Percentiles rank a stretch among this genome's conserved stretches.
These are phyloP conservation scores for Furcasterigmium sp. DNA, from an alignment of 2,329 filamentous ascomycete species.

Conservation along the genomic window DNA sequence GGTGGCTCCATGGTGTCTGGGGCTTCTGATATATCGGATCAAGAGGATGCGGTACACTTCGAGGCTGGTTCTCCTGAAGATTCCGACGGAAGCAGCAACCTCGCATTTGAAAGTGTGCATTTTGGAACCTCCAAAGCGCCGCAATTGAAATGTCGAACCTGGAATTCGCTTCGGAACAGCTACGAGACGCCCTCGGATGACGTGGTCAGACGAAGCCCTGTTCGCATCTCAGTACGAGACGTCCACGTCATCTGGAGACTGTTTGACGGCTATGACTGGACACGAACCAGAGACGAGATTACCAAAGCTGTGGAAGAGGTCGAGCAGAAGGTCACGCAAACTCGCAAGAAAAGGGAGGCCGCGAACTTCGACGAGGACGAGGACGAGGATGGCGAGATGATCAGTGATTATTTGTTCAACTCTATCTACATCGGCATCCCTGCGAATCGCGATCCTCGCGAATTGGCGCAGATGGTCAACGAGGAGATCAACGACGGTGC, in stretches of 20 bases:
- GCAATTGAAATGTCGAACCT: constrained; percentile 66
- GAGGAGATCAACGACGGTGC: constrained; percentile 77
- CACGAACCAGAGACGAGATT: constrained; percentile 78
- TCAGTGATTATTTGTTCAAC: constrained; percentile 96
- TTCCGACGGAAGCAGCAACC: constrained; percentile 52
- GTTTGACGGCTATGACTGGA: constrained; percentile 97
- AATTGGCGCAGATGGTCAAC: constrained; percentile 80
- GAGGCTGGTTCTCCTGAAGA: constrained; percentile 24
- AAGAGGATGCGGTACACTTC: constrained; percentile 31
- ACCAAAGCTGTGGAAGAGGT: constrained; percentile 84
- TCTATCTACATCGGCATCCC: constrained; percentile 97
- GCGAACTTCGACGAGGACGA: constrained; percentile 59
- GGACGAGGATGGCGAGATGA: constrained; percentile 76
- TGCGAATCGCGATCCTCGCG: constrained; percentile 75
- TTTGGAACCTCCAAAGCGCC: constrained; percentile 60
- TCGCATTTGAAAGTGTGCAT: constrained; percentile 73
- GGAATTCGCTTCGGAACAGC: constrained; percentile 72
- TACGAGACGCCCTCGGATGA: constrained; percentile 62
- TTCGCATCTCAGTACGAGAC: constrained; percentile 75
- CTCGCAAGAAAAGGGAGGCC: constrained; percentile 52
- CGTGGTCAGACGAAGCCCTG: constrained; percentile 60
- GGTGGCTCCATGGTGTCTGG: constrained; percentile 29
- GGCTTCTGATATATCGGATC: constrained; percentile 31
- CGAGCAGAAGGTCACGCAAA: constrained; percentile 75
- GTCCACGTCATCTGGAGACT: constrained; percentile 96